phyloP scores from a whole-genome alignment of 1,284 basidiomycete species.

The Fomes fomentarius region DNA sequence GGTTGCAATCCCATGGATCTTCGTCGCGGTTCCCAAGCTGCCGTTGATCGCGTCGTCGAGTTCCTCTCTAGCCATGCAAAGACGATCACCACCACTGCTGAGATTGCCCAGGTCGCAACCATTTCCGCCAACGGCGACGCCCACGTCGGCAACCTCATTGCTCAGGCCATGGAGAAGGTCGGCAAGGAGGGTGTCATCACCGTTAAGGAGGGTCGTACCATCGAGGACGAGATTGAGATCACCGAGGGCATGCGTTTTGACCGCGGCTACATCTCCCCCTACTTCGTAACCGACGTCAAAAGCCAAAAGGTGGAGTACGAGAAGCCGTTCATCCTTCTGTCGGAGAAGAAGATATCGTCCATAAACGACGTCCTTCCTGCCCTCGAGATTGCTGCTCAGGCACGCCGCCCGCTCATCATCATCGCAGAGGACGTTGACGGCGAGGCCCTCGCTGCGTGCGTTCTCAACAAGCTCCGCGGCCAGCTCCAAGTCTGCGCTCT shows the following conservation, averaged over 20 bases:
- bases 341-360: conserved; percentile 97
- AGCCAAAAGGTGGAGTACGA: conserved; percentile 96
- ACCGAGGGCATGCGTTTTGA: conserved; percentile 99
- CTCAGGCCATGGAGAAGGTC: conserved; percentile 99
- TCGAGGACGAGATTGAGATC: conserved; percentile 98
- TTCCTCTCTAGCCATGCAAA: conserved; percentile 91
- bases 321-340: conserved; percentile 92
- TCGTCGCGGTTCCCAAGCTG: conserved; percentile 93
- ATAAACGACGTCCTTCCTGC: conserved; percentile 96
- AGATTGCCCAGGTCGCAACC: conserved; percentile 98
- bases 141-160: conserved; percentile 94
- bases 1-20: conserved; percentile 99
- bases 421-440: conserved; percentile 98
- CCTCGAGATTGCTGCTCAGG: conserved; percentile 90
- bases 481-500: conserved; percentile 93
- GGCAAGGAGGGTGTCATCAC: conserved; percentile 99
- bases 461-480: conserved; percentile 98
- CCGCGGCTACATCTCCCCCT: conserved; percentile 97
- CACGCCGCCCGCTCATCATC: conserved; percentile 92
- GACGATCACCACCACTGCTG: conserved; percentile 94
- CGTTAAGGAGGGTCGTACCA: conserved; percentile 97
- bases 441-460: conserved; percentile 96
- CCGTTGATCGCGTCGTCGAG: conserved; percentile 94
- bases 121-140: conserved; percentile 98
- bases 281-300: conserved; percentile 99